These are phyloP conservation scores for Sporothrix curviconia DNA, from an alignment of 2,329 filamentous ascomycete genomes.

Conservation along the genomic window DNA sequence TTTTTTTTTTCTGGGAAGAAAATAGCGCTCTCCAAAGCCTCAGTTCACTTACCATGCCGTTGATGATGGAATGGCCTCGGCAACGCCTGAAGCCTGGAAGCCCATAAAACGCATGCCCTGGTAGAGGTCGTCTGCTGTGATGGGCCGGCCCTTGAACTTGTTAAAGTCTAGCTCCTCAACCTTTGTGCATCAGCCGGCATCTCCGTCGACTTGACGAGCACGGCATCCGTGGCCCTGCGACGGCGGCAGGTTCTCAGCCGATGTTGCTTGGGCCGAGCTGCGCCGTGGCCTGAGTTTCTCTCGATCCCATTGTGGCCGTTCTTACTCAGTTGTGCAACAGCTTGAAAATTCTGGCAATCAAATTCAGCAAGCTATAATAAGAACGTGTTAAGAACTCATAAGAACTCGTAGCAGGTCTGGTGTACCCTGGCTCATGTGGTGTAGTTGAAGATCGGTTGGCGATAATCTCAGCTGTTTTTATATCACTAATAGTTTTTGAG, in stretches of 20 bases:
- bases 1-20: too few species aligned
- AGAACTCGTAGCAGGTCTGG: too few species aligned
- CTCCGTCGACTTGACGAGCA: slow-evolving; percentile 76
- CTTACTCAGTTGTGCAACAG: too few species aligned
- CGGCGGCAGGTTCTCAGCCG: slow-evolving; percentile 41
- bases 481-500: too few species aligned
- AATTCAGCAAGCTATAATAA: too few species aligned
- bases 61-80: slow-evolving; percentile 84
- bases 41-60: slow-evolving; percentile 85
- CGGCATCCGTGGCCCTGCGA: slow-evolving; percentile 66
- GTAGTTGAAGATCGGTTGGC: too few species aligned
- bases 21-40: slow-evolving; percentile 17
- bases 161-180: slow-evolving; percentile 94
- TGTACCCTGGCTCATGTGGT: too few species aligned
- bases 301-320: too few species aligned
- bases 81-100: slow-evolving; percentile 63
- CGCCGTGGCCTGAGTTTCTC: neutral
- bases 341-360: too few species aligned
- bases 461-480: too few species aligned
- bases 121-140: slow-evolving; percentile 81
- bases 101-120: slow-evolving; percentile 81
- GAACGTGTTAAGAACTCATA: too few species aligned
- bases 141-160: slow-evolving; percentile 62
- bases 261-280: neutral
- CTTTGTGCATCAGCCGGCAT: slow-evolving; percentile 70